These are phyloP conservation scores for Excoecaria agallocha DNA, from an alignment of 345 rosid species.

Conservation along the genomic window DNA sequence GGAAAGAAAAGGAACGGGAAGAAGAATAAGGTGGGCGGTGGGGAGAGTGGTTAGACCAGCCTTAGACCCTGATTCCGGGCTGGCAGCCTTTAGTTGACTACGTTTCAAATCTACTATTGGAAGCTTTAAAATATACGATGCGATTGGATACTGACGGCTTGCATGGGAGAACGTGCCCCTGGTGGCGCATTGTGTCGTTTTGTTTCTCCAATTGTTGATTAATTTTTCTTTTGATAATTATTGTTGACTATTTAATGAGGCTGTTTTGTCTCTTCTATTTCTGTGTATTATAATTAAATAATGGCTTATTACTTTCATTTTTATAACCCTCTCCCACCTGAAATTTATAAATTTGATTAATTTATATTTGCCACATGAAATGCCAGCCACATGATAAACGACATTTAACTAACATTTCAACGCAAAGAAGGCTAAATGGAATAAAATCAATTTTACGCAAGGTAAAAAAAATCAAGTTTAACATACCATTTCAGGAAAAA, in stretches of 20 bases:
- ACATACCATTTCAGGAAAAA: too few species aligned
- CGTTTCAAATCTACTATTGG: neutral
- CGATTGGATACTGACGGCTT: neutral
- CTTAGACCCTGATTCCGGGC: neutral
- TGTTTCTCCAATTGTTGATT: neutral
- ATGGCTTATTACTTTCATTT: too few species aligned
- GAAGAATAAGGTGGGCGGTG: neutral
- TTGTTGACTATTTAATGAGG: neutral
- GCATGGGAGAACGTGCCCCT: neutral
- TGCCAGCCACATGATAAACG: too few species aligned
- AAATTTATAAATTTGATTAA: too few species aligned
- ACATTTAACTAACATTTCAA: too few species aligned
- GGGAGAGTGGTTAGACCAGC: conserved; percentile 1
- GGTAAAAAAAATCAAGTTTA: too few species aligned
- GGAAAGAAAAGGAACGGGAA: neutral
- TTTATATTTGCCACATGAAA: too few species aligned
- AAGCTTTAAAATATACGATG: too few species aligned
- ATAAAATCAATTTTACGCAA: too few species aligned
- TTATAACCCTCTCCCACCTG: too few species aligned
- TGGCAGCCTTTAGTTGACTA: conserved; percentile 12
- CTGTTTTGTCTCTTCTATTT: neutral
- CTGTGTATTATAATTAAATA: neutral
- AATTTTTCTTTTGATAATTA: too few species aligned
- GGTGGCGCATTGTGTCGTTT: neutral
- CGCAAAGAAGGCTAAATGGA: too few species aligned